Percentiles rank a stretch among this genome's conserved stretches.
These are phyloP conservation scores for Allantophomopsis cytisporea DNA, from an alignment of 2,329 filamentous ascomycete genomes.

Conservation along the genomic window DNA sequence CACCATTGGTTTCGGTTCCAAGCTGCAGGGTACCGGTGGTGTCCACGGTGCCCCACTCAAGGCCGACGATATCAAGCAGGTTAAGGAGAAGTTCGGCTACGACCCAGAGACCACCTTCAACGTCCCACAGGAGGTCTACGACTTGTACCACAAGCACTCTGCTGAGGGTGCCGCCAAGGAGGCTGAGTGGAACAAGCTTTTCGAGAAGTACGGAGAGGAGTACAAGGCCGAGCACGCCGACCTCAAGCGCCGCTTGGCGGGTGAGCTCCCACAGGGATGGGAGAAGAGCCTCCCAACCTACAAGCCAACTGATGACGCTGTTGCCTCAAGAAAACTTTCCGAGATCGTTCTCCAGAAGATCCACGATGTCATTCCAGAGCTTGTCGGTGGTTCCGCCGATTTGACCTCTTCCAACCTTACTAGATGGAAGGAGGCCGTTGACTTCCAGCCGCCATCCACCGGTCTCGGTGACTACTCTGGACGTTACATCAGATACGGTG, in stretches of 20 bases:
- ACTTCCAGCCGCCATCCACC: conserved; percentile 86
- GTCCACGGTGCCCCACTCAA: conserved; percentile 96
- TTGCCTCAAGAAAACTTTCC: conserved; percentile 92
- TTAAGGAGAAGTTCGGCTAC: conserved; percentile 94
- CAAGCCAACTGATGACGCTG: conserved; percentile 69
- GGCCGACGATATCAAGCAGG: conserved; percentile 81
- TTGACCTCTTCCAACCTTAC: conserved; percentile 98
- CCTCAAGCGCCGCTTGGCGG: conserved; percentile 64
- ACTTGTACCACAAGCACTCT: conserved; percentile 74
- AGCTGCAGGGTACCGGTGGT: conserved; percentile 83
- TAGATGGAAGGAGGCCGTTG: conserved; percentile 89
- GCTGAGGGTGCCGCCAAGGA: conserved; percentile 79
- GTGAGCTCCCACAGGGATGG: conserved; percentile 90
- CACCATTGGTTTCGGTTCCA: conserved; percentile 92
- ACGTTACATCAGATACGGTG: conserved; percentile 86
- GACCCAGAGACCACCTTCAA: conserved; percentile 87
- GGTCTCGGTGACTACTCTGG: conserved; percentile 83
- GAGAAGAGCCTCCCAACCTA: conserved; percentile 87
- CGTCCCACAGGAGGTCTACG: conserved; percentile 90
- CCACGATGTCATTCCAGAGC: conserved; percentile 70
- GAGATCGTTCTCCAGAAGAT: conserved; percentile 88
- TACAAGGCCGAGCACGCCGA: conserved; percentile 71
- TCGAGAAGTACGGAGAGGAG: conserved; percentile 72
- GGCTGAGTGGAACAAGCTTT: conserved; percentile 88
- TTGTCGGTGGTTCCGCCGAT: conserved; percentile 92